A percentile compares a stretch with the other conserved stretches of the same genome.
These are phyloP conservation scores for Phalaenopsis equestris DNA, from an alignment of 106 monocot genomes.

Conservation along the genomic window DNA sequence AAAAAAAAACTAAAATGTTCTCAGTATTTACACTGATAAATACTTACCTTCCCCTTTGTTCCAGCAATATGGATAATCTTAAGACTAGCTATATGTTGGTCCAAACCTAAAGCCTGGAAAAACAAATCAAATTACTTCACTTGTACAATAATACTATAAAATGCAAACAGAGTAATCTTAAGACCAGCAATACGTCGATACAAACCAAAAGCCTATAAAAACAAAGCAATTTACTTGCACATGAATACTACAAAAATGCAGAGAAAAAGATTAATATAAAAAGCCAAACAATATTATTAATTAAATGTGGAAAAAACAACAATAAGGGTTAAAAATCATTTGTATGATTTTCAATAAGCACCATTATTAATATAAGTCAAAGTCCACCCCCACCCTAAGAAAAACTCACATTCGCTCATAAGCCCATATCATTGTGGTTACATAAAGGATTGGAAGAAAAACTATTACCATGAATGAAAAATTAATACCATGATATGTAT, in stretches of 20 bases:
- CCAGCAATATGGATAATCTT: slow-evolving; percentile 67
- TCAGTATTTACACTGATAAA: not conserved
- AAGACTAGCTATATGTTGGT: slow-evolving; percentile 33
- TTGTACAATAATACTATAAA: not conserved
- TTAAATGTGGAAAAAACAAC: not conserved
- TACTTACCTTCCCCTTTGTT: slow-evolving; percentile 72
- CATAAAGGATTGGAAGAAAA: not conserved
- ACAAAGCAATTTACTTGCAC: not conserved
- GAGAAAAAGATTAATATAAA: not conserved
- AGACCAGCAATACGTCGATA: slow-evolving; percentile 32
- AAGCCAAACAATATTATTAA: not conserved
- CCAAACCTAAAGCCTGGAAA: slow-evolving; percentile 41
- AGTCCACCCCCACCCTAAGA: not conserved
- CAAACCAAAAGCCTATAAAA: slow-evolving; percentile 37
- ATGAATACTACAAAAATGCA: not conserved
- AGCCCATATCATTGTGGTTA: not conserved
- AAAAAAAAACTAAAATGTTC: not conserved
- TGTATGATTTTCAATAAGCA: not conserved
- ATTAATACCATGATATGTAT: too few relatives aligned
- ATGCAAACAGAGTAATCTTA: slow-evolving; percentile 23
- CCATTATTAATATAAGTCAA: not conserved
- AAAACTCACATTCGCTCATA: not conserved
- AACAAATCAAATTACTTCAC: not conserved
- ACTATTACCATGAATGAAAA: not conserved
- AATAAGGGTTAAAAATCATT: not conserved